Base-by-base conservation (phyloP, 2,329 filamentous ascomycete species). In the Blumeriella jaapii region DNA sequence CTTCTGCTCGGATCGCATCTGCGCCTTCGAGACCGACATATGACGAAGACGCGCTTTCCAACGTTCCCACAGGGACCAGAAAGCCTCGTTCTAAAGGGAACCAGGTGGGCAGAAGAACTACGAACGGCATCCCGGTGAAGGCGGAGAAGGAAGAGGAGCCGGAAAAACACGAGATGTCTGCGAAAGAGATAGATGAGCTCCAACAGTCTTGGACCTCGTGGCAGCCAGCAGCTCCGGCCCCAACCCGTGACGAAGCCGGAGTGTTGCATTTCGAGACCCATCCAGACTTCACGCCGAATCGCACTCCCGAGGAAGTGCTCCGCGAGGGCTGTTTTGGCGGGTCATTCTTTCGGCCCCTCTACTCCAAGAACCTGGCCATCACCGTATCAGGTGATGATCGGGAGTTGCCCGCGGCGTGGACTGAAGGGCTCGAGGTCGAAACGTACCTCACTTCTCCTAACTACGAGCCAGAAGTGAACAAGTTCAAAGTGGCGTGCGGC, bases 381-480 rank as follows among this genome's bases (percentile, higher is more conserved):
- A 38, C 36, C 5, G 16, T 38, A 10, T 30, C 25, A 9, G 22
- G 29, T 10, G 36, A 38, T 7, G 29, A 34, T 12, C 13, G 13
- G 7, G 36, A 38, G 13, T 20, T 38, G 7, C 36, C 30, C 9
- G 8, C 30, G 12, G 16, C 26, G 2, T 38, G 36, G 36, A 34
- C 15, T 13, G 22, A 27, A 1, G 27, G 31, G n/a, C 36, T 34
- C 15, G 25, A 34, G 16, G 6, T 19, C 16, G 19, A 23, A 3
- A 12, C 13, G n/a, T 39, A 34, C 15, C 36, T 34, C 20, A 39
- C 31, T n/a, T 34, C 36, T 13, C 19, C 19, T 6, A 45, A 41
- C 0, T 71, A 71, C 51, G 54, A 67, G 29, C 45, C 66, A 0
- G 61, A 61, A 2, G 53, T 68, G 16, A 71, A 72, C 51, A 71